These are phyloP conservation scores for Xylariaceae sp. DNA, from an alignment of 2,329 filamentous ascomycete genomes.

Conservation along the genomic window DNA sequence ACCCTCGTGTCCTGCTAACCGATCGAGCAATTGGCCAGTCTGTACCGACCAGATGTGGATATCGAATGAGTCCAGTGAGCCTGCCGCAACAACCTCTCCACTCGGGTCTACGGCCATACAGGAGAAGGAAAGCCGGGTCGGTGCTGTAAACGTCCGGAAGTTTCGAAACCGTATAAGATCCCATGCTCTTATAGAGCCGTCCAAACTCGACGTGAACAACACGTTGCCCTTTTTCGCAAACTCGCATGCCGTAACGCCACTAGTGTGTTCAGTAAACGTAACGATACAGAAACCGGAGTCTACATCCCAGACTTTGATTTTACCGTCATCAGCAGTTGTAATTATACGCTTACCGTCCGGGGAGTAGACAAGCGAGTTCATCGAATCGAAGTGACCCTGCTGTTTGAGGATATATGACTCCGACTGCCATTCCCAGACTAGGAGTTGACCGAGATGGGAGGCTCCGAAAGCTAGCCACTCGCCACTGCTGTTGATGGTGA, in stretches of 20 bases:
- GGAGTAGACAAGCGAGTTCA: constrained; percentile 90
- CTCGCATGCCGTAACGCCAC: constrained; percentile 87
- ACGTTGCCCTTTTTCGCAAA: constrained; percentile 95
- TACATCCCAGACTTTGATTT: constrained; percentile 97
- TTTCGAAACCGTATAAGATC: constrained; percentile 94
- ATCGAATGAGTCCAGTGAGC: constrained; percentile 92
- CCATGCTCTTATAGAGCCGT: constrained; percentile 93
- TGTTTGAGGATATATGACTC: constrained; percentile 99
- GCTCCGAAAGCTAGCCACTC: constrained; percentile 98
- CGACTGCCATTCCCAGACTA: constrained; percentile 99
- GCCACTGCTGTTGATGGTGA: constrained; percentile 88
- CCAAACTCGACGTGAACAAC: constrained; percentile 88
- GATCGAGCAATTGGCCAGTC: constrained; percentile 89
- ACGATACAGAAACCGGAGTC: constrained; percentile 96
- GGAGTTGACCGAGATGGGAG: constrained; percentile 87
- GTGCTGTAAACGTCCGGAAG: constrained; percentile 94
- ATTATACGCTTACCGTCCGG: constrained; percentile 90
- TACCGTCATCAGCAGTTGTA: constrained; percentile 92
- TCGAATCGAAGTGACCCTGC: constrained; percentile 92
- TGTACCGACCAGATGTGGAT: constrained; percentile 99
- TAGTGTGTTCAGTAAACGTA: constrained; percentile 95
- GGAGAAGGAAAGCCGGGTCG: constrained; percentile 84
- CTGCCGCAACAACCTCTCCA: constrained; percentile 91
- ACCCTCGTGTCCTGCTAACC: constrained; percentile 86
- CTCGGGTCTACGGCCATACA: constrained; percentile 95